These are phyloP conservation scores for Nemania sp. DNA, from an alignment of 2,329 filamentous ascomycete species.

Conservation along the genomic window DNA sequence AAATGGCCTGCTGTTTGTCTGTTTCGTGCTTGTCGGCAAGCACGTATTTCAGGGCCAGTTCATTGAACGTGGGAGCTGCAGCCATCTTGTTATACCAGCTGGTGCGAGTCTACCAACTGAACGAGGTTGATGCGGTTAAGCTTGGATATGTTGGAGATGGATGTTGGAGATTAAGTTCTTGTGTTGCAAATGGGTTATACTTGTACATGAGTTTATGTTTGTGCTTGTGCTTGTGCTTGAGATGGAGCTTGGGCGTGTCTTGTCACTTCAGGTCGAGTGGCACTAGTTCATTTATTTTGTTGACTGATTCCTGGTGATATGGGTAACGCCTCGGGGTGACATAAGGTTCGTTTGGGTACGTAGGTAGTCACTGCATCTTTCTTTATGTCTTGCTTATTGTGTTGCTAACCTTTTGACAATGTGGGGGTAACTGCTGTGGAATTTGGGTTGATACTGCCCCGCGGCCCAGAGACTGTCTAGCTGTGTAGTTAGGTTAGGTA, in stretches of 20 bases:
- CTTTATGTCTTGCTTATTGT: background rate
- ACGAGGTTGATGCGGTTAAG: constrained; percentile 21
- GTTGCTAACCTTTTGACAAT: background rate
- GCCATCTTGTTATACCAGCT: constrained; percentile 57
- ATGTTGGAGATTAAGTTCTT: no score
- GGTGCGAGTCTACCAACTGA: background rate
- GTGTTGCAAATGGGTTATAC: background rate
- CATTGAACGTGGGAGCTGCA: constrained; percentile 57
- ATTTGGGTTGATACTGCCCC: background rate
- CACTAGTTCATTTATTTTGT: background rate
- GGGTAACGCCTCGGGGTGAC: background rate
- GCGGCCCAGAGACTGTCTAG: no score
- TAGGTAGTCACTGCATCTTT: background rate
- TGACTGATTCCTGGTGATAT: background rate
- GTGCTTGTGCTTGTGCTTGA: background rate
- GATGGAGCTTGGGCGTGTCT: background rate
- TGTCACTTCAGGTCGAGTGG: background rate
- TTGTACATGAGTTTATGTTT: background rate
- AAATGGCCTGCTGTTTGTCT: constrained; percentile 52
- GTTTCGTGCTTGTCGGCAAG: constrained; percentile 61
- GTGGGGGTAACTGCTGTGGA: background rate
- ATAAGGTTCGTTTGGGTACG: background rate
- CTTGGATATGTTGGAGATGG: constrained; percentile 4
- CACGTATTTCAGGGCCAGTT: constrained; percentile 66
- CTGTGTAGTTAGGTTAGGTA: no score